Conservation (phyloP, 1,139 yeast species). For the Candida sp. region DNA sequence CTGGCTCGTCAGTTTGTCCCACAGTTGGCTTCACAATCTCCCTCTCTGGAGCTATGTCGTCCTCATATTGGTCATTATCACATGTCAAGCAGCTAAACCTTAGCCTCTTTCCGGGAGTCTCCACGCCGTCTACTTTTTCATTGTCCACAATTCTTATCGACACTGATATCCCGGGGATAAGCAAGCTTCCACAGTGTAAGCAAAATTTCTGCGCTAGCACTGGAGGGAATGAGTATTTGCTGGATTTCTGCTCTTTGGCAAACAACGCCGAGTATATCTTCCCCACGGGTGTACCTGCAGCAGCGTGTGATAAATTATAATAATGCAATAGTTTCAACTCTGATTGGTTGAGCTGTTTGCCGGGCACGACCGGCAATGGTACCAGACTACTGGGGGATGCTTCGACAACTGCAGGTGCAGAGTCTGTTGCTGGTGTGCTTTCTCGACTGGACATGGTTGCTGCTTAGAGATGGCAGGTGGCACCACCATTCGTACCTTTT, state of each 20-base stretch:
- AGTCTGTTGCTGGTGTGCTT: too few relatives aligned
- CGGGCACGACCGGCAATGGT: not conserved
- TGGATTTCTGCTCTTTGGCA: conserved; percentile 23
- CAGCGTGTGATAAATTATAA: conserved; percentile 33
- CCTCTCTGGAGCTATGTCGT: conserved; percentile 6
- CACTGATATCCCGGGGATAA: conserved; percentile 51
- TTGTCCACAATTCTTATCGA: conserved; percentile 19
- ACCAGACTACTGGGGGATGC: not conserved
- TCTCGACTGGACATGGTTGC: too few relatives aligned
- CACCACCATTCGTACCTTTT: too few relatives aligned
- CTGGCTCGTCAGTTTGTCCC: conserved; percentile 8
- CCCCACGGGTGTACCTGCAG: conserved; percentile 25
- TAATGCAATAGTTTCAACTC: conserved; percentile 30
- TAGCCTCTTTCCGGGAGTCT: conserved; percentile 3
- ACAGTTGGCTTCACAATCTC: conserved; percentile 1
- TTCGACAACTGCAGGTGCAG: too few relatives aligned
- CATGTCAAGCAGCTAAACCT: conserved; percentile 11
- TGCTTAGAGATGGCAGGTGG: too few relatives aligned
- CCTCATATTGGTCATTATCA: conserved; percentile 9
- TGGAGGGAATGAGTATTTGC: conserved; percentile 32
- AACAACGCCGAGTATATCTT: conserved; percentile 29
- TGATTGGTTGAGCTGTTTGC: conserved; percentile 16
- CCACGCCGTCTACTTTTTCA: conserved; percentile 10
- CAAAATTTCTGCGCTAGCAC: conserved; percentile 40
- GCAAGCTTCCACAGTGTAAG: conserved; percentile 44